phyloP scores from a whole-genome alignment of 2,329 filamentous ascomycete genomes.

The Dactylellina drechsleri region DNA sequence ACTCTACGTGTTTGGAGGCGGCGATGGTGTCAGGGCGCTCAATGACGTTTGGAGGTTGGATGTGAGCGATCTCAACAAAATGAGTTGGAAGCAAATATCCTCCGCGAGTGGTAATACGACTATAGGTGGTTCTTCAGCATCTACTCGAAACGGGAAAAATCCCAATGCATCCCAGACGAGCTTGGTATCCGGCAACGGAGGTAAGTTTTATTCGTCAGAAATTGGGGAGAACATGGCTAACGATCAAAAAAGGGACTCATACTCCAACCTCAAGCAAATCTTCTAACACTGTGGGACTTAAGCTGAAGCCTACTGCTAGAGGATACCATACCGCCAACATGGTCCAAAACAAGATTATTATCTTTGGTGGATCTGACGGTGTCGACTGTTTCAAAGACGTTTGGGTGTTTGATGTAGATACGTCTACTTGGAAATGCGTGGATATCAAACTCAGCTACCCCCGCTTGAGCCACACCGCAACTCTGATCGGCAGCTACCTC shows the following conservation, averaged over 20 bases:
- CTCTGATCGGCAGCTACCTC: slow-evolving; percentile 75
- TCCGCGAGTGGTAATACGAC: slow-evolving; percentile 48
- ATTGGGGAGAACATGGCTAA: neutral
- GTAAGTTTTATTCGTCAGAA: slow-evolving; percentile 5
- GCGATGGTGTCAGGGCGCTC: slow-evolving; percentile 75
- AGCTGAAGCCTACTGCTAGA: slow-evolving; percentile 68
- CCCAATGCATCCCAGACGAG: slow-evolving; percentile 46
- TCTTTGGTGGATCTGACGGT: slow-evolving; percentile 76
- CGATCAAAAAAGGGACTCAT: slow-evolving; percentile 10
- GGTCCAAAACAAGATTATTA: slow-evolving; percentile 76
- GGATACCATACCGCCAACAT: slow-evolving; percentile 79
- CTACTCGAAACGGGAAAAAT: slow-evolving; percentile 28
- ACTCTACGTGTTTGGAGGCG: slow-evolving; percentile 77
- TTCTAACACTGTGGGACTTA: slow-evolving; percentile 38
- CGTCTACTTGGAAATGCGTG: slow-evolving; percentile 70
- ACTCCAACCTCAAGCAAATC: slow-evolving; percentile 52
- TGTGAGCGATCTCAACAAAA: slow-evolving; percentile 70
- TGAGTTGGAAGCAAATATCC: slow-evolving; percentile 74
- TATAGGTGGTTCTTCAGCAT: slow-evolving; percentile 21
- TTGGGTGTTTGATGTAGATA: slow-evolving; percentile 77
- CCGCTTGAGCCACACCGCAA: slow-evolving; percentile 74
- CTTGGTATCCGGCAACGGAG: slow-evolving; percentile 32
- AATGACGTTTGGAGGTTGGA: slow-evolving; percentile 79
- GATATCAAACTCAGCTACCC: slow-evolving; percentile 71
- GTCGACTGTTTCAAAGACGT: slow-evolving; percentile 78